These are phyloP conservation scores for Obba rivulosa DNA, from an alignment of 768 basidiomycete genomes.

Conservation along the genomic window DNA sequence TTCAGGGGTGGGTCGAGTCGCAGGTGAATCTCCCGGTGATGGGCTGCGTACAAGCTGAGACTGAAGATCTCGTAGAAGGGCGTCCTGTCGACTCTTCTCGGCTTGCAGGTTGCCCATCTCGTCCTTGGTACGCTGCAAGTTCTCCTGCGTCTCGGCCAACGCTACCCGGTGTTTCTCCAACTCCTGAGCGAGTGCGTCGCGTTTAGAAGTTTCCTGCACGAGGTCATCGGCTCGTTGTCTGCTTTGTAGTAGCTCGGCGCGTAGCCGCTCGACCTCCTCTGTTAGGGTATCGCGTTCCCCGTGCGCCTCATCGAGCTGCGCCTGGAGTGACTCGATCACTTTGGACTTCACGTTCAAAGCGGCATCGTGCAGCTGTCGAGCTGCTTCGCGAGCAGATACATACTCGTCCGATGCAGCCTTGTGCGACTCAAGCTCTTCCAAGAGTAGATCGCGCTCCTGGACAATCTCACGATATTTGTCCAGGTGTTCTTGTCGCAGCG, in stretches of 20 bases:
- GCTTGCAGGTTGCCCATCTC: constrained; percentile 74
- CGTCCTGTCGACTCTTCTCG: constrained; percentile 67
- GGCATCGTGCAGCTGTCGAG: constrained; percentile 29
- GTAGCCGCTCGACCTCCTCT: constrained; percentile 39
- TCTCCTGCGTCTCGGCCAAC: constrained; percentile 73
- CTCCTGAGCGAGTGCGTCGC: constrained; percentile 67
- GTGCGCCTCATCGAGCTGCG: constrained; percentile 38
- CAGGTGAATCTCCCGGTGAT: constrained; percentile 42
- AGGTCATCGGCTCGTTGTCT: constrained; percentile 57
- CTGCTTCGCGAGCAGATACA: constrained; percentile 26
- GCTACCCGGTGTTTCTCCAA: constrained; percentile 73
- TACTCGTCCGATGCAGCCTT: constrained; percentile 43
- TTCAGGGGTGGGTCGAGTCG: constrained; percentile 28
- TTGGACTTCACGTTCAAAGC: constrained; percentile 46
- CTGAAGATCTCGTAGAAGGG: constrained; percentile 72
- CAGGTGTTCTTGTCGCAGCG: constrained; percentile 13
- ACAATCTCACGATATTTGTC: constrained; percentile 32
- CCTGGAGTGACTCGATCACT: constrained; percentile 42
- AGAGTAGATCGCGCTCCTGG: constrained; percentile 30
- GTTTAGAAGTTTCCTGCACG: constrained; percentile 67
- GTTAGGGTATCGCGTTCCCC: constrained; percentile 40
- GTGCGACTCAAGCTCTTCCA: constrained; percentile 51
- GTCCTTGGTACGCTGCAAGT: constrained; percentile 72
- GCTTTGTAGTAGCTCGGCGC: constrained; percentile 54
- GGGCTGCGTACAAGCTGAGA: constrained; percentile 57